Percentiles rank a stretch among this genome's conserved stretches.
Conservation (phyloP, 2,329 filamentous ascomycete genomes). For the Colletotrichum cereale region DNA sequence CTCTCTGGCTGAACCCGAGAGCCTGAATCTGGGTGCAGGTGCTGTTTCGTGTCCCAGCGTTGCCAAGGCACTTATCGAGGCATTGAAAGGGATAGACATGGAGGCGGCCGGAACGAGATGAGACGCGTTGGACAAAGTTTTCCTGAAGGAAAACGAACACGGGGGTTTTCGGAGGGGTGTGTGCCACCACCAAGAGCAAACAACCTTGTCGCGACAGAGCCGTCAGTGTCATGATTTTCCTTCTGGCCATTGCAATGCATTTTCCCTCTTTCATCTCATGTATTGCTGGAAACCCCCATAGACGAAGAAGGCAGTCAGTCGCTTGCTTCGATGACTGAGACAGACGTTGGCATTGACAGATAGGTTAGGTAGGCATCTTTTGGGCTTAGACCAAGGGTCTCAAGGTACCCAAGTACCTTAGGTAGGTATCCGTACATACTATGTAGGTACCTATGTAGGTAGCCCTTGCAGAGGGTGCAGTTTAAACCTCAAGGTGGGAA, state of each 20-base stretch:
- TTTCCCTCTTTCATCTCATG: neutral
- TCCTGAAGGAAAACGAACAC: neutral
- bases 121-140: neutral
- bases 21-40: neutral
- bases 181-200: neutral
- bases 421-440: neutral
- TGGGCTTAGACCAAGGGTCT: constrained; percentile 3
- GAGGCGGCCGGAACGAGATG: constrained; percentile 2
- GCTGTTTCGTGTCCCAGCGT: neutral
- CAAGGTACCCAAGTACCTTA: neutral
- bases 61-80: constrained; percentile 1
- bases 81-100: constrained; percentile 5
- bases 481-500: neutral
- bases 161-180: too few relatives aligned
- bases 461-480: neutral
- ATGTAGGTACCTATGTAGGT: neutral
- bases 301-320: neutral
- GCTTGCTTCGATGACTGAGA: neutral
- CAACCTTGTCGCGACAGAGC: too few relatives aligned
- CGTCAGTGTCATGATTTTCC: too few relatives aligned
- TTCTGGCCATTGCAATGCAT: too few relatives aligned
- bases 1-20: neutral
- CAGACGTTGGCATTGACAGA: neutral
- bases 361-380: neutral
- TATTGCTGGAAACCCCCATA: neutral